A percentile compares a stretch with the other conserved stretches of the same genome.
Conservation (phyloP, 2,329 filamentous ascomycete species). For the Pyrenophora seminiperda region DNA sequence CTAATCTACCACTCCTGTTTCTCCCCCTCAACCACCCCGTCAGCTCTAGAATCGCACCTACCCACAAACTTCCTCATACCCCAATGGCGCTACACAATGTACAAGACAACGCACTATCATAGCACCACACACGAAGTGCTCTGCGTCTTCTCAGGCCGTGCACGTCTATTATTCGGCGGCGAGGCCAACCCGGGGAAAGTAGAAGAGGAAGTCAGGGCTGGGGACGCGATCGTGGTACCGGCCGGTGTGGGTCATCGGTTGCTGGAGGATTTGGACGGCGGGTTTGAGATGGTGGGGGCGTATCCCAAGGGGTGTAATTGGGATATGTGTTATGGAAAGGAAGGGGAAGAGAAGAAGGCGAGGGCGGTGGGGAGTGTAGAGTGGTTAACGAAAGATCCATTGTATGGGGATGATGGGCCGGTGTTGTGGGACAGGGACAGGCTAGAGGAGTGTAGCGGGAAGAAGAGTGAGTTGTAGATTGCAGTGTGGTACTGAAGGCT, state of each 20-base stretch:
- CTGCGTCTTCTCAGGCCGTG: slow-evolving; percentile 62
- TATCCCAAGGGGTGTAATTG: slow-evolving; percentile 65
- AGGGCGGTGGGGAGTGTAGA: slow-evolving; percentile 54
- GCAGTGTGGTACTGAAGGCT: too few relatives aligned
- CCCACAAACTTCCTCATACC: slow-evolving; percentile 58
- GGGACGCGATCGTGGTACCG: slow-evolving; percentile 69
- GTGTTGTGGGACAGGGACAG: slow-evolving; percentile 30
- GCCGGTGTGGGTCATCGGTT: slow-evolving; percentile 69
- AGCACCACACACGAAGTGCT: slow-evolving; percentile 70
- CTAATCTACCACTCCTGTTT: slow-evolving; percentile 70
- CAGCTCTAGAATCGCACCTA: slow-evolving; percentile 63
- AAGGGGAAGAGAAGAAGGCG: slow-evolving; percentile 60
- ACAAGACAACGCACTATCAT: slow-evolving; percentile 69
- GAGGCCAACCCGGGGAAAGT: slow-evolving; percentile 64
- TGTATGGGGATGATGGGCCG: slow-evolving; percentile 46
- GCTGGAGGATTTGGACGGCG: slow-evolving; percentile 60
- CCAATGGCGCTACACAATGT: slow-evolving; percentile 74
- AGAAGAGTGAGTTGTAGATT: slow-evolving; percentile 9
- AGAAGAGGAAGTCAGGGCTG: slow-evolving; percentile 60
- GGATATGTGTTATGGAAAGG: slow-evolving; percentile 72
- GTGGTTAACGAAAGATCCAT: slow-evolving; percentile 66
- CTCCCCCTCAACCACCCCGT: slow-evolving; percentile 49
- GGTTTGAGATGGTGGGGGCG: slow-evolving; percentile 70
- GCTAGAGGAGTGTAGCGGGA: slow-evolving; percentile 14
- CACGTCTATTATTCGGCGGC: slow-evolving; percentile 69